These are phyloP conservation scores for Cyclaneusma minus DNA, from an alignment of 2,329 filamentous ascomycete species.

Conservation along the genomic window DNA sequence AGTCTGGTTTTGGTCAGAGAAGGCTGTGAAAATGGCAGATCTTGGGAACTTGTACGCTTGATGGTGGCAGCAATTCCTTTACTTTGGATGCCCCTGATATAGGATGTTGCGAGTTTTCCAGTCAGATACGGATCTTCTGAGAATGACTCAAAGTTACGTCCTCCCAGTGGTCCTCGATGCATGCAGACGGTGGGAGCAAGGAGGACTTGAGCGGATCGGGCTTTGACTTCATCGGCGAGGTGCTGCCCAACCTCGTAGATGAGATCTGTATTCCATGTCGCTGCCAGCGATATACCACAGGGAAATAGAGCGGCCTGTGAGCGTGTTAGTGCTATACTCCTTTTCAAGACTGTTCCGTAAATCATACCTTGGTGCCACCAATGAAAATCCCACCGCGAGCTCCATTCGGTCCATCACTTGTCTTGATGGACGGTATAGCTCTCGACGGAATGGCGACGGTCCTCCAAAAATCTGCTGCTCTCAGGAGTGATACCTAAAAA, in stretches of 20 bases:
- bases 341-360: neutral
- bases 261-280: conserved; percentile 62
- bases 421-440: conserved; percentile 48
- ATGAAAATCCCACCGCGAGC: conserved; percentile 54
- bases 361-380: conserved; percentile 42
- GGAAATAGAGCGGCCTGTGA: conserved; percentile 59
- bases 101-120: conserved; percentile 55
- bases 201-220: conserved; percentile 58
- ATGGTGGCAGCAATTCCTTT: conserved; percentile 62
- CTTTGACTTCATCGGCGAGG: conserved; percentile 55
- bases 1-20: conserved; percentile 32
- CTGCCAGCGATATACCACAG: conserved; percentile 62
- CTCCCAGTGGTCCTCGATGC: conserved; percentile 70
- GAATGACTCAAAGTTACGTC: conserved; percentile 75
- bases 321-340: conserved; percentile 4
- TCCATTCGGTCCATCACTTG: conserved; percentile 56
- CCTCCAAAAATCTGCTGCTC: conserved; percentile 55
- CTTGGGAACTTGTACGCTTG: conserved; percentile 39
- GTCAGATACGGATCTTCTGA: conserved; percentile 70
- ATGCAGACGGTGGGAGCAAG: conserved; percentile 69
- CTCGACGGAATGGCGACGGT: conserved; percentile 47
- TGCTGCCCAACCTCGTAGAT: conserved; percentile 54
- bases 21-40: conserved; percentile 1
- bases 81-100: conserved; percentile 58
- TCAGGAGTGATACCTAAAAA: conserved; percentile 38